A percentile compares a stretch with the other conserved stretches of the same genome.
phyloP scores from a whole-genome alignment of 441 rosid genomes.

The Corymbia citriodora region DNA sequence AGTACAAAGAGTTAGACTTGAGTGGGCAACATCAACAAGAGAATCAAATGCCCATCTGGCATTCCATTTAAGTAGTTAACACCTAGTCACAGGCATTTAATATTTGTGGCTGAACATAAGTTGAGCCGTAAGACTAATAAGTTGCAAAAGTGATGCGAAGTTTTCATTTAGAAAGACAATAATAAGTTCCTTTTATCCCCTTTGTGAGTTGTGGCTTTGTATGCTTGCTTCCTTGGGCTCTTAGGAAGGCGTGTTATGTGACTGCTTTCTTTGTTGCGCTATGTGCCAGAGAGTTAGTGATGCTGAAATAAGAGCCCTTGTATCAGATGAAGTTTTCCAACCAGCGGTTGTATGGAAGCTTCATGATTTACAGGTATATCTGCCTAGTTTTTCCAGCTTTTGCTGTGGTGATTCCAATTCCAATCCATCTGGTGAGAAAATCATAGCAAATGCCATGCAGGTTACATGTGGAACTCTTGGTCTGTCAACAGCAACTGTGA shows the following conservation, averaged over 20 bases:
- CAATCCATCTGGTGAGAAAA: neutral
- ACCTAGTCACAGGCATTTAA: neutral
- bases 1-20: neutral
- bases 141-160: neutral
- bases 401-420: neutral
- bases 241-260: neutral
- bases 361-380: conserved; percentile 68
- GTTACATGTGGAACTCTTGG: conserved; percentile 91
- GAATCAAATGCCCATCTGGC: neutral
- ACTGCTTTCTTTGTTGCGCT: conserved; percentile 5
- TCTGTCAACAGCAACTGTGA: conserved; percentile 89
- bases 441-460: conserved; percentile 23
- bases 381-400: neutral
- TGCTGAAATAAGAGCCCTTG: conserved; percentile 82
- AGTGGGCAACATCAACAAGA: neutral
- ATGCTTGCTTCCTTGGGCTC: conserved; percentile 7
- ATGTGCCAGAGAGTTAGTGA: conserved; percentile 70
- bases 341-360: conserved; percentile 87
- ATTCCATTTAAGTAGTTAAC: neutral
- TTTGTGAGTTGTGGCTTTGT: neutral
- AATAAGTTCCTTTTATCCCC: neutral
- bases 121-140: neutral
- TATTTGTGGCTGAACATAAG: neutral
- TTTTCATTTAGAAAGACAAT: neutral
- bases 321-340: conserved; percentile 96